phyloP scores from a whole-genome alignment of 1,284 basidiomycete genomes.

The Filobasidium uniguttulatum region DNA sequence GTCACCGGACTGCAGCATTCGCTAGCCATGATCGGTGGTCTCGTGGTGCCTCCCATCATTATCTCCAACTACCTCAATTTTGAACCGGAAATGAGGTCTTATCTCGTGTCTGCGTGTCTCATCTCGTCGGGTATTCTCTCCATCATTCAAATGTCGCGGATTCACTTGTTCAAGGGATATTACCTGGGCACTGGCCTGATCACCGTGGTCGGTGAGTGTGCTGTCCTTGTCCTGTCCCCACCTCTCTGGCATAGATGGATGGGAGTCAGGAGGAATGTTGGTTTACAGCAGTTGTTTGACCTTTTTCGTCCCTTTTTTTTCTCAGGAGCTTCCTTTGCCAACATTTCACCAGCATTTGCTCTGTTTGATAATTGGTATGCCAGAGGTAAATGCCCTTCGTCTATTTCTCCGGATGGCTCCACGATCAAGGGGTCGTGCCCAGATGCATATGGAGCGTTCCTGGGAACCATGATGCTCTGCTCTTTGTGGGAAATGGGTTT shows the following conservation, averaged over 20 bases:
- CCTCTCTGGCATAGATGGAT: not conserved
- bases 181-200: conserved; percentile 45
- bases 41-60: conserved; percentile 54
- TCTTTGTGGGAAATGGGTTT: conserved; percentile 66
- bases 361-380: conserved; percentile 60
- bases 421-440: conserved; percentile 51
- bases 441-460: conserved; percentile 62
- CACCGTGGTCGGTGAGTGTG: conserved; percentile 50
- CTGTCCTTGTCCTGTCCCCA: too few relatives aligned
- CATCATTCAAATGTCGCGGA: conserved; percentile 31
- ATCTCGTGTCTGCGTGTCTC: conserved; percentile 67
- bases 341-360: conserved; percentile 56
- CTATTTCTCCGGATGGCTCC: conserved; percentile 47
- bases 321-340: conserved; percentile 62
- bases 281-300: not conserved
- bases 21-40: conserved; percentile 22
- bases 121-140: conserved; percentile 53
- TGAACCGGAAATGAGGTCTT: conserved; percentile 44
- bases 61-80: conserved; percentile 42
- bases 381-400: conserved; percentile 60
- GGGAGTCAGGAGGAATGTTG: not conserved
- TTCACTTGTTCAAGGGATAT: conserved; percentile 17
- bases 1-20: conserved; percentile 19
- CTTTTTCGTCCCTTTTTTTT: not conserved
- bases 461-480: conserved; percentile 61